Evolutionary conservation across 1,284 basidiomycete species (phyloP).

Genomic region (Cutaneotrichosporon curvatum): DNA sequence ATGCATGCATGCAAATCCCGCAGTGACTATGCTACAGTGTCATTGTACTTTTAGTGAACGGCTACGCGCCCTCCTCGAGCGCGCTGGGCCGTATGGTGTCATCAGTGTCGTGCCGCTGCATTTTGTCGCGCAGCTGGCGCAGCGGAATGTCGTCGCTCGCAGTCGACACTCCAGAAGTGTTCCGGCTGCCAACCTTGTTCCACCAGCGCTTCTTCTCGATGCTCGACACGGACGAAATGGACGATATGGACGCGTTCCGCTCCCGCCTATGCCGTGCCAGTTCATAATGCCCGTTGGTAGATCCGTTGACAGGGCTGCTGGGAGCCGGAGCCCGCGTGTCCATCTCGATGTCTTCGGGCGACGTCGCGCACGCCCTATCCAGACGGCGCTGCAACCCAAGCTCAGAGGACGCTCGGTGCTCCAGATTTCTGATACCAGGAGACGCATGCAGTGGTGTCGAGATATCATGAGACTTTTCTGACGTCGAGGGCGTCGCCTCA

Average conservation of each 20-base stretch:
- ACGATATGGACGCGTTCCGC: conserved; percentile 7
- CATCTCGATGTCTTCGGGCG: conserved; percentile 4
- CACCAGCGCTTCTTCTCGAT: conserved; percentile 30
- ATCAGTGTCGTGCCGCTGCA: conserved; percentile 4
- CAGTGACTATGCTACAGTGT: too few species aligned
- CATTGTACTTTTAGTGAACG: background rate
- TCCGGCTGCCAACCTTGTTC: conserved; percentile 10
- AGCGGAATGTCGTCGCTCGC: conserved; percentile 4
- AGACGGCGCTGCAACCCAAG: background rate
- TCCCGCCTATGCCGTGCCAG: conserved; percentile 16
- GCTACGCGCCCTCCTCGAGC: background rate
- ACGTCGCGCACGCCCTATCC: too few species aligned
- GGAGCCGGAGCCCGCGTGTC: background rate
- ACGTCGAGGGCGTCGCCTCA: conserved; percentile 3
- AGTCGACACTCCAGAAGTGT: background rate
- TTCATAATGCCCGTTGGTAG: conserved; percentile 11
- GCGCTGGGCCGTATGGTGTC: conserved; percentile 2
- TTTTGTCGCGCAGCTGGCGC: background rate
- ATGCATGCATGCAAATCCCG: too few species aligned
- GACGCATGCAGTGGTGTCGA: too few species aligned
- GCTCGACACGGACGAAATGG: background rate
- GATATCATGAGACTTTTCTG: background rate
- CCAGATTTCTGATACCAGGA: background rate
- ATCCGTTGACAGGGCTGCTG: background rate
- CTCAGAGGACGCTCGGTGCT: conserved; percentile 1